These are phyloP conservation scores for Exophiala lecanii-corni DNA, from an alignment of 2,329 filamentous ascomycete genomes.

Conservation along the genomic window DNA sequence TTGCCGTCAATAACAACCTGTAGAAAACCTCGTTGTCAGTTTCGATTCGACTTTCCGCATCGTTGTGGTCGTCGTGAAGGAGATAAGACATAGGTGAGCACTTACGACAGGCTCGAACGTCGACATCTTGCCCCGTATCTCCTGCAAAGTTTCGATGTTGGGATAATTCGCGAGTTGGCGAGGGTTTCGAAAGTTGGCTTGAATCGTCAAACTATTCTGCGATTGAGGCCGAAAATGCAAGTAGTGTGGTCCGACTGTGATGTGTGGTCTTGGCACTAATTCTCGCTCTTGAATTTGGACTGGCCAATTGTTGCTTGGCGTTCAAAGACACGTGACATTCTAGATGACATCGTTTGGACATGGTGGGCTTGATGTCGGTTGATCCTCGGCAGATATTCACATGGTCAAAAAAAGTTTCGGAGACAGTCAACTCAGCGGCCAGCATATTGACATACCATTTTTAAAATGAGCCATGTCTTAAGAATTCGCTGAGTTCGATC, in stretches of 20 bases:
- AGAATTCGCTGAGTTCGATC: no score
- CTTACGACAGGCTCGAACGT: conserved; percentile 63
- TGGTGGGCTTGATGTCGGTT: no score
- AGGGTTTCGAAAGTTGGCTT: conserved; percentile 9
- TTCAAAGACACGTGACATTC: no score
- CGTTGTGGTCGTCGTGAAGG: neutral
- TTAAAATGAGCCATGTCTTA: no score
- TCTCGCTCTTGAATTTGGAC: conserved; percentile 5
- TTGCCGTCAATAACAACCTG: conserved; percentile 99
- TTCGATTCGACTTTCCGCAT: conserved; percentile 13
- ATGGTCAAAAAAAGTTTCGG: no score
- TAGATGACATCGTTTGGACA: no score
- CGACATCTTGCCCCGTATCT: conserved; percentile 52
- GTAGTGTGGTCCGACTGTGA: conserved; percentile 1
- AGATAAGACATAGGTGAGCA: conserved; percentile 26
- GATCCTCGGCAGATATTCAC: neutral
- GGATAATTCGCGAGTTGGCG: conserved; percentile 21
- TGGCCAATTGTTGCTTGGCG: conserved; percentile 3
- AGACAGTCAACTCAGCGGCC: no score
- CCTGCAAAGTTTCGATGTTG: conserved; percentile 16
- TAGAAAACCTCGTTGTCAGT: conserved; percentile 40
- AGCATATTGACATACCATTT: no score
- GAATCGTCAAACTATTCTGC: neutral
- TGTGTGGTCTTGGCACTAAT: conserved; percentile 1
- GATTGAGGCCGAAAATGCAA: neutral